Evolutionary conservation across 345 rosid species (phyloP), one percentile per base, ranked within the genome.

Genomic region (Aethionema arabicum): DNA sequence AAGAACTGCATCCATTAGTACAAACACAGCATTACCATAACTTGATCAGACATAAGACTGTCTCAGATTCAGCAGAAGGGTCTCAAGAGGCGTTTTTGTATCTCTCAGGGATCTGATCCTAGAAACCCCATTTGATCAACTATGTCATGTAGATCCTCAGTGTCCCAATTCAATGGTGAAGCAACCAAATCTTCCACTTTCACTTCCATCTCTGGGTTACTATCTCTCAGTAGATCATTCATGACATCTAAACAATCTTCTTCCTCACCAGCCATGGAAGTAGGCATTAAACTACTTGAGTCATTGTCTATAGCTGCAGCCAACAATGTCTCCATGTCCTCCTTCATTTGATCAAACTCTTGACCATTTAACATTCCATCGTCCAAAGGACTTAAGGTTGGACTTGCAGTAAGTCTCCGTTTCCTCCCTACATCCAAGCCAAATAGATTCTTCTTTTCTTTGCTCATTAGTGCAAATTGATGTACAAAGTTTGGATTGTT

Each of bases 81-180:
- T 54, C 8, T 1, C 27, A 21, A 21, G 9, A 56, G 31, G 15
- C 5, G 13, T 46, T 36, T 6, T 21, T 21, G 27, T 21, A 21
- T 21, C 27, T 8, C 3, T 82, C 72, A 78, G 44, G 85, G 81
- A 29, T 72, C 71, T 11, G 90, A 77, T 71, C 80, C 68, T 33
- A 90, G 78, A 70, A 59, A 81, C 8, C 76, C 86, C 78, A 87
- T 74, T 65, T 85, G 91, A 80, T 84, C 95, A 5, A 77, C 86
- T 8, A 90, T 77, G 11, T 82, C 85, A 10, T 66, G 83, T 35
- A 87, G 50, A 33, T 72, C 67, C 21, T 84, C 83, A 52, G 72
- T 87, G 32, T 27, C 74, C 92, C 95, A 90, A 47, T 78, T 82
- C 1, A 59, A 49, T 5, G 84, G 78, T 6, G 78, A 65, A 0